Conservation (phyloP, 495 filamentous ascomycete genomes). For the Coniosporium apollinis region DNA sequence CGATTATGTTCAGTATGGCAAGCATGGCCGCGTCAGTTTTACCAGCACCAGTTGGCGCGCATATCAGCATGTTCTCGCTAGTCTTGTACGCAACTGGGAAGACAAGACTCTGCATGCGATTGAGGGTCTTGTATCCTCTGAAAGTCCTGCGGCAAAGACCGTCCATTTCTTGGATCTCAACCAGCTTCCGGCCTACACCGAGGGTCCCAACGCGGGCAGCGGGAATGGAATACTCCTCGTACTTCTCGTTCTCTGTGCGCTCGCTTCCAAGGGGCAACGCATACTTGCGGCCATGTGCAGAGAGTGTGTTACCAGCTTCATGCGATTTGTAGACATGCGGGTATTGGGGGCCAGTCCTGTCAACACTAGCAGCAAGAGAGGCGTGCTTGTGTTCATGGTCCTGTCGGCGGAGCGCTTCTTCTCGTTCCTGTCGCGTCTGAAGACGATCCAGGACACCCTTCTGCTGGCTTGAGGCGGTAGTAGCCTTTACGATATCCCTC, state of each 20-base stretch:
- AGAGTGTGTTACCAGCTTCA: slow-evolving; percentile 67
- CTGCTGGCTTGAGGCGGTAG: slow-evolving; percentile 16
- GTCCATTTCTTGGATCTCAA: slow-evolving; percentile 70
- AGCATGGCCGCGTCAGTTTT: slow-evolving; percentile 99
- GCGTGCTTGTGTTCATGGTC: slow-evolving; percentile 75
- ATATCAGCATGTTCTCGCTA: slow-evolving; percentile 97
- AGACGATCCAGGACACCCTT: slow-evolving; percentile 40
- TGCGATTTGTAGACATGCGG: slow-evolving; percentile 84
- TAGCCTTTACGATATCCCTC: slow-evolving; percentile 43
- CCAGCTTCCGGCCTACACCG: slow-evolving; percentile 49
- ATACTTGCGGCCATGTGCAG: slow-evolving; percentile 59
- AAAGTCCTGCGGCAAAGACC: slow-evolving; percentile 83
- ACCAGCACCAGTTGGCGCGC: slow-evolving; percentile 92
- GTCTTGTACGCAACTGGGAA: slow-evolving; percentile 93
- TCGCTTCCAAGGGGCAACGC: slow-evolving; percentile 22
- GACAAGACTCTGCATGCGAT: slow-evolving; percentile 94
- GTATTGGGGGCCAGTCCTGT: slow-evolving; percentile 51
- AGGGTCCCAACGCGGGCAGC: slow-evolving; percentile 65
- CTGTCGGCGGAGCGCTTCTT: slow-evolving; percentile 51
- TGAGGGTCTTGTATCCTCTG: slow-evolving; percentile 79
- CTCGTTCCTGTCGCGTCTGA: slow-evolving; percentile 58
- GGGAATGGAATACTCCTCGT: slow-evolving; percentile 77
- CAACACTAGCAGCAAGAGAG: slow-evolving; percentile 40
- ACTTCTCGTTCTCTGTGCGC: slow-evolving; percentile 34
- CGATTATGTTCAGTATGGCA: slow-evolving; percentile 74